phyloP scores from a whole-genome alignment of 331 rosid genomes.

The Rosa hybrid region DNA sequence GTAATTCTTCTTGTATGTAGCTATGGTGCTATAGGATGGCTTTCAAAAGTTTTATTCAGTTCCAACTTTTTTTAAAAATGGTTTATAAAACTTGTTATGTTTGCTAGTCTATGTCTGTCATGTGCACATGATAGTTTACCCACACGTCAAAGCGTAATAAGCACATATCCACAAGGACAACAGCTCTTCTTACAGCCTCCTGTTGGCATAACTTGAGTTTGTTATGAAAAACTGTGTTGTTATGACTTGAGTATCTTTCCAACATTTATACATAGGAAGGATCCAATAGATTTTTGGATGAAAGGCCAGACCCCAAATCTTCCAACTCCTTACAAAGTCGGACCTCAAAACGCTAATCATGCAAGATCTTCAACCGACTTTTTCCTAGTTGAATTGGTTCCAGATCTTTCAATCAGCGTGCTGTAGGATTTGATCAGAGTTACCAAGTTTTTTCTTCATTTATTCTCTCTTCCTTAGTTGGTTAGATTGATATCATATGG shows the following conservation, averaged over 20 bases:
- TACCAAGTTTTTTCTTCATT: neutral
- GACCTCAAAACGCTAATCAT: neutral
- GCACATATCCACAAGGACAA: neutral
- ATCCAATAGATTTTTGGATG: neutral
- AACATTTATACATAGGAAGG: neutral
- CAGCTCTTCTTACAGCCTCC: neutral
- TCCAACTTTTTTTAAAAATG: neutral
- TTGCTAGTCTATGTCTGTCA: conserved; percentile 2
- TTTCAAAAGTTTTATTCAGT: neutral
- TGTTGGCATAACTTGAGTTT: neutral
- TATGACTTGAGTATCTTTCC: neutral
- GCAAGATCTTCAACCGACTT: neutral
- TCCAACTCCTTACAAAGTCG: neutral
- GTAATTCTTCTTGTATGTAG: neutral
- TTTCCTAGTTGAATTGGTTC: neutral
- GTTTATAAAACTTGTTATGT: neutral
- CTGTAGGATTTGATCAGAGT: neutral
- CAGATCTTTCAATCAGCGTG: neutral
- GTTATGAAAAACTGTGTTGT: neutral
- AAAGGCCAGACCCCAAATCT: neutral
- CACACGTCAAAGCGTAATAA: neutral
- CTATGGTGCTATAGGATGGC: neutral
- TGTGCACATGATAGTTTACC: neutral
- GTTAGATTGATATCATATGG: neutral
- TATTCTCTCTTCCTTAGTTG: neutral